Conservation (phyloP, 2,329 filamentous ascomycete species). For the Pestalotiopsis sp. region DNA sequence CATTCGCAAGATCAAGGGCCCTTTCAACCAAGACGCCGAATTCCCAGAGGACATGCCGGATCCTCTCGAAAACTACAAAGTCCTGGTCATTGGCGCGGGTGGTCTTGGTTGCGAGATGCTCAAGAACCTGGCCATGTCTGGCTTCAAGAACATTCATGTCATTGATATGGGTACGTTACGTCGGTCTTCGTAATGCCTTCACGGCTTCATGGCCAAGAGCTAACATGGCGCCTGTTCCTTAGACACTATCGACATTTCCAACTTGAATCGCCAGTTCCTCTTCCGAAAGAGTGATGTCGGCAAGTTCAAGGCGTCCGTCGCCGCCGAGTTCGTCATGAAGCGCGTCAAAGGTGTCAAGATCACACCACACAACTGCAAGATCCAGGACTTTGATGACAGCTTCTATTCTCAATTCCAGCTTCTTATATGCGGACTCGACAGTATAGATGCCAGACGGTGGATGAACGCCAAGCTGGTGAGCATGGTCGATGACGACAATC, state of each 20-base stretch:
- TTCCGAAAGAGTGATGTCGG: constrained; percentile 92
- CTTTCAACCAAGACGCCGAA: constrained; percentile 71
- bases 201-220: not conserved
- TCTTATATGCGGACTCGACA: constrained; percentile 92
- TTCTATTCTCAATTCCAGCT: constrained; percentile 98
- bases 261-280: constrained; percentile 95
- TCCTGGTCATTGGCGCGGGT: constrained; percentile 83
- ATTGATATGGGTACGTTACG: constrained; percentile 83
- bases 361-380: constrained; percentile 89
- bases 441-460: constrained; percentile 96
- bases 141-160: constrained; percentile 96
- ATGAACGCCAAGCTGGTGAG: constrained; percentile 92
- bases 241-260: constrained; percentile 98
- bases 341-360: constrained; percentile 90
- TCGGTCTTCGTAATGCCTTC: not conserved
- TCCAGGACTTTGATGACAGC: constrained; percentile 93
- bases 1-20: constrained; percentile 74
- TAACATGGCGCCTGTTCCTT: constrained; percentile 3
- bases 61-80: constrained; percentile 68
- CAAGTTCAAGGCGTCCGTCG: constrained; percentile 89
- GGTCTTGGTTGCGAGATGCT: constrained; percentile 95
- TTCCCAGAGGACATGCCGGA: constrained; percentile 52
- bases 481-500: constrained; percentile 81
- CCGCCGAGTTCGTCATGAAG: constrained; percentile 85
- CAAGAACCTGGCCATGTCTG: constrained; percentile 92